These are phyloP conservation scores for Claviceps cyperi DNA, from an alignment of 2,329 filamentous ascomycete species.

Conservation along the genomic window DNA sequence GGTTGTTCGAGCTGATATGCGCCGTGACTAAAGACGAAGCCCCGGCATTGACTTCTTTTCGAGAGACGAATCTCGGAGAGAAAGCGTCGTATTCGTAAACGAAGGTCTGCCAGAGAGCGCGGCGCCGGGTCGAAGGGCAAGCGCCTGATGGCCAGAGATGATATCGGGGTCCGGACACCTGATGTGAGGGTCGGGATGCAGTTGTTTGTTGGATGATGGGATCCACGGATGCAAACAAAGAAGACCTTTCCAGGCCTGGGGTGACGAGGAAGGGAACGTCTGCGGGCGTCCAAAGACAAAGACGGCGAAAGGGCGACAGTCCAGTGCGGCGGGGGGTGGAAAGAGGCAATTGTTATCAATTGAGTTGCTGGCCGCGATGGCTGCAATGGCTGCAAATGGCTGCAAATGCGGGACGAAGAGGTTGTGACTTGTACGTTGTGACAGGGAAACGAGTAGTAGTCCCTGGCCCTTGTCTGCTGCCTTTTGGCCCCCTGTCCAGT, in stretches of 20 bases:
- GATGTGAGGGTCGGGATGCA: neutral
- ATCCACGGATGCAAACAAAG: neutral
- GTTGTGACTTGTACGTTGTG: too few species aligned
- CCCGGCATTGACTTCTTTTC: neutral
- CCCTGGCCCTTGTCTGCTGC: too few species aligned
- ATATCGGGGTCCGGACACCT: neutral
- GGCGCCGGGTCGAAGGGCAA: neutral
- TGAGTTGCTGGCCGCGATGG: neutral
- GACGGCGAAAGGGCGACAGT: neutral
- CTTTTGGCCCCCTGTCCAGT: too few species aligned
- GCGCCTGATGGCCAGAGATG: neutral
- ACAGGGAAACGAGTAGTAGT: too few species aligned
- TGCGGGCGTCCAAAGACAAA: neutral
- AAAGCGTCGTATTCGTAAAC: neutral
- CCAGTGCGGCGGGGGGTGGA: neutral
- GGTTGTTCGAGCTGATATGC: neutral
- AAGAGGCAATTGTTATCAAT: neutral
- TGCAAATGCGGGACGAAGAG: too few species aligned
- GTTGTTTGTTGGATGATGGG: neutral
- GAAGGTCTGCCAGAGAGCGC: too few species aligned
- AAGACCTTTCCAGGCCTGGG: neutral
- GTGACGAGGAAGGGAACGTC: neutral
- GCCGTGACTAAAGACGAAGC: neutral
- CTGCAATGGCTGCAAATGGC: neutral
- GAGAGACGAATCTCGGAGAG: neutral